phyloP scores from a whole-genome alignment of 371 early-diverging fungal genomes.

The Mucor sp. region DNA sequence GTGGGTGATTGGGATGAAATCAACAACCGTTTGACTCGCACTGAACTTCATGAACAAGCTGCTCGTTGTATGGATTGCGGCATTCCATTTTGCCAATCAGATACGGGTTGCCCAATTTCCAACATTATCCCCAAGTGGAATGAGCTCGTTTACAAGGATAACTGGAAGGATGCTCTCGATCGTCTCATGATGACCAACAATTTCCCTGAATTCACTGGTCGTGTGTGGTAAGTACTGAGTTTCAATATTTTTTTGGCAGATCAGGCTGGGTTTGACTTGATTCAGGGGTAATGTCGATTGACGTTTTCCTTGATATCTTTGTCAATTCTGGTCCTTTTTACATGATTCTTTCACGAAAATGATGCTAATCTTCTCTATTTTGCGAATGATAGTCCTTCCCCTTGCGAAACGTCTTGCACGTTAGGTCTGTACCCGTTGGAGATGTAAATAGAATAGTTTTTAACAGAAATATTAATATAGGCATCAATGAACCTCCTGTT shows the following conservation, averaged over 20 bases:
- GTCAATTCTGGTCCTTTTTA: background rate
- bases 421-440: no score
- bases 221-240: conserved; percentile 28
- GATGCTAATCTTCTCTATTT: conserved; percentile 2
- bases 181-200: conserved; percentile 96
- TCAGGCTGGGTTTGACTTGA: background rate
- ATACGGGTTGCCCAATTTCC: conserved; percentile 95
- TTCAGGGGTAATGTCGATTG: background rate
- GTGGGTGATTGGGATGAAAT: conserved; percentile 93
- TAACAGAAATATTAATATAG: no score
- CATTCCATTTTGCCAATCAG: conserved; percentile 96
- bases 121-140: conserved; percentile 99
- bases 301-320: background rate
- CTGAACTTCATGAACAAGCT: conserved; percentile 89
- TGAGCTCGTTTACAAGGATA: conserved; percentile 90
- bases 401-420: conserved; percentile 88
- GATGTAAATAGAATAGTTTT: no score
- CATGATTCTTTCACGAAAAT: background rate
- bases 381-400: conserved; percentile 71
- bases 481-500: conserved; percentile 88
- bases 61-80: conserved; percentile 98
- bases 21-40: conserved; percentile 77
- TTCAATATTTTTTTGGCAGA: background rate
- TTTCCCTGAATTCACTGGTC: conserved; percentile 92
- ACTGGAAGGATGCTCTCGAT: conserved; percentile 93